Percentiles rank a stretch among this genome's conserved stretches.
Conservation (phyloP, 768 basidiomycete species). For the Podaxis sp. region DNA sequence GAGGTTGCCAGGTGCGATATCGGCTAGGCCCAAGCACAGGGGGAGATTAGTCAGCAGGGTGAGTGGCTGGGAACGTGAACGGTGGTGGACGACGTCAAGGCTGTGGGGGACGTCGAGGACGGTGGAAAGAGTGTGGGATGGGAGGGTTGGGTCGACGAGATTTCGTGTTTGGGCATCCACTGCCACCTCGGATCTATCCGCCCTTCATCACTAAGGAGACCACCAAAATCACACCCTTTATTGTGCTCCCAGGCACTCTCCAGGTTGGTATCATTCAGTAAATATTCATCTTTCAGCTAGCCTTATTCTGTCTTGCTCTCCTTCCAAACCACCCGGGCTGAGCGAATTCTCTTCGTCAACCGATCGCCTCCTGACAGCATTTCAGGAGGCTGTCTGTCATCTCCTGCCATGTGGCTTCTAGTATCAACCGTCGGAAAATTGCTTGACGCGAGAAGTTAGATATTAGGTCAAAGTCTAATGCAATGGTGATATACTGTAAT, state of each 20-base stretch:
- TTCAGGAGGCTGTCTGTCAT: no score
- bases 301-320: no score
- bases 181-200: conserved; percentile 21
- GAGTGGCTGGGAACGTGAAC: neutral
- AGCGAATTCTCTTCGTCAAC: no score
- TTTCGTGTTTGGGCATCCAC: conserved; percentile 14
- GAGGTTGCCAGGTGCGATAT: neutral
- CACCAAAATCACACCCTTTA: neutral
- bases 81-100: neutral
- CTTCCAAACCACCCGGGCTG: no score
- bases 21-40: neutral
- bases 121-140: conserved; percentile 6
- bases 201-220: conserved; percentile 20
- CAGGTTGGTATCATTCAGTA: no score
- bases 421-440: no score
- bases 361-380: no score
- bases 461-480: neutral
- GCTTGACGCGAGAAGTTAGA: neutral
- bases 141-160: neutral
- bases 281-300: no score
- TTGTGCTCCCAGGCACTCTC: neutral
- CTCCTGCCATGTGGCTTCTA: no score
- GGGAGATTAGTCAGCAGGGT: neutral
- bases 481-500: no score
- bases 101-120: neutral